Evolutionary conservation across 495 filamentous ascomycete species (phyloP).

Genomic region (Melanomma pulvis-pyrius): DNA sequence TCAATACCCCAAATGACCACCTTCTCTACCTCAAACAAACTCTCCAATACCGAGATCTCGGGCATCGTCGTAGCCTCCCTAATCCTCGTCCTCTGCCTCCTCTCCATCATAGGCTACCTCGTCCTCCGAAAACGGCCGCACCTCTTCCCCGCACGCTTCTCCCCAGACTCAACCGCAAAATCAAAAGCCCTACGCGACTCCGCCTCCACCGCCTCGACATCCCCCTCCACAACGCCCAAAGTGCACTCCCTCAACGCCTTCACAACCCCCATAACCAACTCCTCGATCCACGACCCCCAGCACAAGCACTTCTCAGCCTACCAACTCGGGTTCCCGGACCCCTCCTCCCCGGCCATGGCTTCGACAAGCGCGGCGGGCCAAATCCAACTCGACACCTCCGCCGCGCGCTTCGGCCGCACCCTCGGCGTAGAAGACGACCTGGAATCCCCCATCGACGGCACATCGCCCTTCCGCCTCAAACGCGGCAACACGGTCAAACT

Average conservation of each 20-base stretch:
- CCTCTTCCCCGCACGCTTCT: neutral
- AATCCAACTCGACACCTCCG: neutral
- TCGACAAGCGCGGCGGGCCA: neutral
- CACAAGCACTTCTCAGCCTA: neutral
- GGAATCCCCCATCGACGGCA: constrained; percentile 18
- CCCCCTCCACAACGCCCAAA: constrained; percentile 1
- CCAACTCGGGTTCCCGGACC: neutral
- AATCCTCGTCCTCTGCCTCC: constrained; percentile 1
- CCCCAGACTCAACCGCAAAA: neutral
- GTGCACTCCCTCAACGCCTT: constrained; percentile 10
- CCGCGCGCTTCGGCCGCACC: neutral
- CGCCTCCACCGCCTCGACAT: neutral
- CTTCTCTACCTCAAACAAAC: neutral
- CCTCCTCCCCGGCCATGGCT: neutral
- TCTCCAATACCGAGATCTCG: neutral
- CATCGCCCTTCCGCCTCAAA: constrained; percentile 16
- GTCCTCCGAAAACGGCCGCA: neutral
- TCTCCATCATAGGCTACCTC: constrained; percentile 3
- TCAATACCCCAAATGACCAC: neutral
- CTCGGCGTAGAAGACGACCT: constrained; percentile 1
- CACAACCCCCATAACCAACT: neutral
- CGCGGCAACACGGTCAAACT: constrained; percentile 18
- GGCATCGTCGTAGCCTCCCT: constrained; percentile 4
- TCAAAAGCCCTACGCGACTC: neutral
- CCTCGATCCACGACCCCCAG: neutral